phyloP scores from a whole-genome alignment of 495 filamentous ascomycete genomes.

The Cryomyces minteri region DNA sequence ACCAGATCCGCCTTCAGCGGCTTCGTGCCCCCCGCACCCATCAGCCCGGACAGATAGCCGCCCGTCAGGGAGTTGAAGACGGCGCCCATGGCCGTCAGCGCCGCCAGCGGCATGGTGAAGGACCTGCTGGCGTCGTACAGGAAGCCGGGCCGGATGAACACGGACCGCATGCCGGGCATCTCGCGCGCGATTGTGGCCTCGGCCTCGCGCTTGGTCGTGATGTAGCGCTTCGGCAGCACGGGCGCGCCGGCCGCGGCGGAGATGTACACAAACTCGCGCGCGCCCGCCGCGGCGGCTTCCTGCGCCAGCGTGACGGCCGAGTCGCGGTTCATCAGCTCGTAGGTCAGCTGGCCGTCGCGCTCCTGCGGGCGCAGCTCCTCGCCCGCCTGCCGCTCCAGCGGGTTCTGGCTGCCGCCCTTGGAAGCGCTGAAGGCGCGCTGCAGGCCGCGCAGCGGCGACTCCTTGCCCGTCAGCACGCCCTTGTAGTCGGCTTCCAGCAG shows the following conservation, averaged over 20 bases:
- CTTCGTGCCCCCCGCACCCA: conserved; percentile 68
- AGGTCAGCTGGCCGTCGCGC: conserved; percentile 61
- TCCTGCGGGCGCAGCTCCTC: conserved; percentile 45
- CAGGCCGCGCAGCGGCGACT: conserved; percentile 56
- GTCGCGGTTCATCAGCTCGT: conserved; percentile 97
- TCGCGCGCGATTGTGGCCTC: conserved; percentile 55
- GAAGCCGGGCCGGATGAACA: conserved; percentile 77
- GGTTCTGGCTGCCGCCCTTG: conserved; percentile 49
- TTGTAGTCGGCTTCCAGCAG: conserved; percentile 98
- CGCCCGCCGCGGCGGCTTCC: conserved; percentile 45
- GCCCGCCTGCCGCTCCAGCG: conserved; percentile 25
- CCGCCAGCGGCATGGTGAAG: conserved; percentile 72
- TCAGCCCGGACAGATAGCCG: conserved; percentile 48
- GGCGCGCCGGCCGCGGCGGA: conserved; percentile 76
- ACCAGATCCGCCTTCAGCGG: conserved; percentile 75
- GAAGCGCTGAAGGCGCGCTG: conserved; percentile 53
- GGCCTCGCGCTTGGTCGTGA: conserved; percentile 81
- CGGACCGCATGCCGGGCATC: conserved; percentile 53
- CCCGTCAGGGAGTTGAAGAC: conserved; percentile 57
- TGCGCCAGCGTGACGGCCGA: conserved; percentile 69
- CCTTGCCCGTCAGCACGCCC: conserved; percentile 63
- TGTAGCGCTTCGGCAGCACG: conserved; percentile 67
- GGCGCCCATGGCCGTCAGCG: conserved; percentile 44
- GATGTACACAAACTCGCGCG: conserved; percentile 63
- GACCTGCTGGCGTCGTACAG: conserved; percentile 70